Percentiles rank a stretch among this genome's conserved stretches.
These are phyloP conservation scores for Penicillium brevicompactum DNA, from an alignment of 2,329 filamentous ascomycete species.

Conservation along the genomic window DNA sequence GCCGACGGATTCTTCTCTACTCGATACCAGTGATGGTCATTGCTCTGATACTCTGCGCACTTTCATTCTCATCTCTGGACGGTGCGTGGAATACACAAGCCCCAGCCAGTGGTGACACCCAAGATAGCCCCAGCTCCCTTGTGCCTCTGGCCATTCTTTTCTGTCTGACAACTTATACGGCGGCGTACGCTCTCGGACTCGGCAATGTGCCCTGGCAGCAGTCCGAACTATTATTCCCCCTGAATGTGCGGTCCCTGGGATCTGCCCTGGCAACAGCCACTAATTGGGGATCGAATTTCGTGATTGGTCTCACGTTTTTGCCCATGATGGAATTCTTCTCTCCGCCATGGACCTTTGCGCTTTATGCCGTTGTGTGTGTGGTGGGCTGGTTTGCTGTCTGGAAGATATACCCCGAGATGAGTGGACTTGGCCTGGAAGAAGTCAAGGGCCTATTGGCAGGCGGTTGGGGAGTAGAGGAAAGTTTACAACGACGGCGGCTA, in stretches of 20 bases:
- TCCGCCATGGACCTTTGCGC: slow-evolving; percentile 74
- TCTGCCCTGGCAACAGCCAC: slow-evolving; percentile 69
- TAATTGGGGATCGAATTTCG: slow-evolving; percentile 85
- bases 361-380: slow-evolving; percentile 73
- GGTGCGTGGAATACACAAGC: slow-evolving; percentile 35
- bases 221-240: slow-evolving; percentile 86
- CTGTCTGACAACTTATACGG: slow-evolving; percentile 81
- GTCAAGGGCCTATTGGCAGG: slow-evolving; percentile 70
- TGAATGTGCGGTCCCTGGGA: slow-evolving; percentile 63
- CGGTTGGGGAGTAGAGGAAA: slow-evolving; percentile 70
- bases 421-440: slow-evolving; percentile 78
- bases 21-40: slow-evolving; percentile 82
- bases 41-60: slow-evolving; percentile 70
- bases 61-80: slow-evolving; percentile 70
- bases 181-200: slow-evolving; percentile 81
- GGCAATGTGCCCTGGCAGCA: slow-evolving; percentile 97
- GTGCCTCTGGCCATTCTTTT: slow-evolving; percentile 63
- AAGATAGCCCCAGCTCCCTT: slow-evolving; percentile 27
- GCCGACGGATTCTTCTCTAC: slow-evolving; percentile 76
- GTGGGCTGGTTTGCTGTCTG: slow-evolving; percentile 69
- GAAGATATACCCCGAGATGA: slow-evolving; percentile 83
- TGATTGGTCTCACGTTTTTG: slow-evolving; percentile 83
- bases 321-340: slow-evolving; percentile 79
- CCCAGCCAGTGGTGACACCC: slow-evolving; percentile 18
- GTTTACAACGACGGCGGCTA: slow-evolving; percentile 24